Base-by-base conservation (phyloP, 495 filamentous ascomycete species). In the Entonaema liquescens region DNA sequence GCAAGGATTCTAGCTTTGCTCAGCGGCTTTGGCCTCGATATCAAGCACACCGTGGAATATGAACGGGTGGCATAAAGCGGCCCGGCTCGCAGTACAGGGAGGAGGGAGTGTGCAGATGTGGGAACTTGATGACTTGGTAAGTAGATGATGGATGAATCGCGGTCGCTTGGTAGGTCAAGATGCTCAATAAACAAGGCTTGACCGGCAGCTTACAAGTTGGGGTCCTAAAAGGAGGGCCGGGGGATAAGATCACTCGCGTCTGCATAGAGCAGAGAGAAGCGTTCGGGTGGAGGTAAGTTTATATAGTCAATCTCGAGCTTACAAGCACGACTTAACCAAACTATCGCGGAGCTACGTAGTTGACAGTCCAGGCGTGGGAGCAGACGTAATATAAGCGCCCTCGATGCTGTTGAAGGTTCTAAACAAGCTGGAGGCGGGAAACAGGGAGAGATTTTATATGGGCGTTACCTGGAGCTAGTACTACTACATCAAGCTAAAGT, bases 181-280 rank as follows among this genome's bases (percentile, higher is more conserved):
- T 26, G 36, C 28, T 63, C 53, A 55, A 71, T 59, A 65, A 74
- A 74, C 67, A 70, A 67, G 58, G 55, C 59, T 61, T n/a, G 21
- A 58, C 29, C 49, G 36, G 36, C 58, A 26, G 62, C 66, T 70
- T 73, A 70, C 70, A 65, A n/a, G 33, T 73, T 73, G 70, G 70
- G 70, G 71, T 70, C 71, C 71, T 31, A 68, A 62, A 40, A 40
- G 50, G 42, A 63, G 62, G 62, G 17, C 11, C 17, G 60, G 42
- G 33, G 61, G 61, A 59, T 55, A 53, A 57, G 54, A 67, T 67
- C 31, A 68, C 60, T 61, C 66, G 71, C 62, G 52, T 70, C 58
- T 64, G 58, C 50, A 70, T 61, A 55, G 12, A 60, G 40, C 50
- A 69, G 55, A 35, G 61, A 35, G 47, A 28, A 29, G 55, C 35